A percentile compares a stretch with the other conserved stretches of the same genome.
Conservation (phyloP, 176 grass and related monocot genomes). For the Thalia dealbata region DNA sequence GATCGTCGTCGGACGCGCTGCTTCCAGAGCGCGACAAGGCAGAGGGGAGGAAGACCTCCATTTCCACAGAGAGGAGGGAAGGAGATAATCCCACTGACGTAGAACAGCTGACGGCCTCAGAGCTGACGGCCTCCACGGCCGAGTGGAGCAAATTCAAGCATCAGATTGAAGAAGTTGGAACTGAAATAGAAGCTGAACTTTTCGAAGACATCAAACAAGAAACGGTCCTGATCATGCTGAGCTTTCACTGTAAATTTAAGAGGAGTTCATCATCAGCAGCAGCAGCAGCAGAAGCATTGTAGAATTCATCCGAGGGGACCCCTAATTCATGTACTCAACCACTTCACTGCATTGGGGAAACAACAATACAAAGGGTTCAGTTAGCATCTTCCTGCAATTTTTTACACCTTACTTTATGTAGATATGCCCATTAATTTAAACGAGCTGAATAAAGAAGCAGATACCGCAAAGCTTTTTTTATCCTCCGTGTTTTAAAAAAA, state of each 20-base stretch:
- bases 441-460: too few relatives aligned
- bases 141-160: background rate
- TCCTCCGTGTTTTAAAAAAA: too few relatives aligned
- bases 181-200: background rate
- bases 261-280: too few relatives aligned
- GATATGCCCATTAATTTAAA: too few relatives aligned
- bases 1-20: background rate
- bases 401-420: too few relatives aligned
- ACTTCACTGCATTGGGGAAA: too few relatives aligned
- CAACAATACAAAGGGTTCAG: too few relatives aligned
- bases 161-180: background rate
- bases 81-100: background rate
- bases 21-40: background rate
- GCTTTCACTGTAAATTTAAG: background rate
- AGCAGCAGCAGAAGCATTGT: too few relatives aligned
- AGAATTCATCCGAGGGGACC: too few relatives aligned
- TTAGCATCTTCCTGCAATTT: too few relatives aligned
- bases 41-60: background rate
- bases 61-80: background rate
- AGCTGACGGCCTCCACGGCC: background rate
- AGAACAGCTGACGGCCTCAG: background rate
- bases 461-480: too few relatives aligned
- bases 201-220: constrained; percentile 12
- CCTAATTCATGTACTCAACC: too few relatives aligned
- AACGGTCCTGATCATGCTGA: background rate